A percentile compares a stretch with the other conserved stretches of the same genome.
These are phyloP conservation scores for Psidium guajava DNA, from an alignment of 345 rosid genomes.

Conservation along the genomic window DNA sequence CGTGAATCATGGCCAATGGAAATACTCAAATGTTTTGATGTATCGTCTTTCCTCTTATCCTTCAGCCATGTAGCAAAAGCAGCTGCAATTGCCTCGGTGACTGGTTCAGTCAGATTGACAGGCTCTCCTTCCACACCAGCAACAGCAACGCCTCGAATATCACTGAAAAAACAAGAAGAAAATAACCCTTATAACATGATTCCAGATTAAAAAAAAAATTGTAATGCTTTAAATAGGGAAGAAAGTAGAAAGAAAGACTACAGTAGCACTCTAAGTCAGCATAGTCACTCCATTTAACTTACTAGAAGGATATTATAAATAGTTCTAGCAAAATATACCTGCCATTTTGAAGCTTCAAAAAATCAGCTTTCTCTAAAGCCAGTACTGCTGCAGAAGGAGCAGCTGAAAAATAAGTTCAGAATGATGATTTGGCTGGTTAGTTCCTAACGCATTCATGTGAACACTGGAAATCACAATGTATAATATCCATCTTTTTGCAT, in stretches of 20 bases:
- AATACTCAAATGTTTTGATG: slow-evolving; percentile 31
- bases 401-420: slow-evolving; percentile 37
- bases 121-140: slow-evolving; percentile 93
- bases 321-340: slow-evolving; percentile 27
- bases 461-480: neutral
- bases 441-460: neutral
- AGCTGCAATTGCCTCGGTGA: slow-evolving; percentile 88
- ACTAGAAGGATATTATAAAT: neutral
- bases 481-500: neutral
- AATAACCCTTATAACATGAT: neutral
- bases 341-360: slow-evolving; percentile 95
- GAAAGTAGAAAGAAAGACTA: neutral
- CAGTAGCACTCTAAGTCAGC: neutral
- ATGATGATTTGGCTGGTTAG: neutral
- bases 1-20: slow-evolving; percentile 97
- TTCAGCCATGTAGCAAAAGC: slow-evolving; percentile 84
- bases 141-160: slow-evolving; percentile 91
- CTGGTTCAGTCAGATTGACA: slow-evolving; percentile 65
- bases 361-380: slow-evolving; percentile 46
- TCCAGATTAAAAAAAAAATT: neutral
- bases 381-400: slow-evolving; percentile 45
- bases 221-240: neutral
- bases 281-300: neutral
- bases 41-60: slow-evolving; percentile 52
- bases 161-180: slow-evolving; percentile 32